These are phyloP conservation scores for Hirsutella thompsonii DNA, from an alignment of 2,329 filamentous ascomycete genomes.

Conservation along the genomic window DNA sequence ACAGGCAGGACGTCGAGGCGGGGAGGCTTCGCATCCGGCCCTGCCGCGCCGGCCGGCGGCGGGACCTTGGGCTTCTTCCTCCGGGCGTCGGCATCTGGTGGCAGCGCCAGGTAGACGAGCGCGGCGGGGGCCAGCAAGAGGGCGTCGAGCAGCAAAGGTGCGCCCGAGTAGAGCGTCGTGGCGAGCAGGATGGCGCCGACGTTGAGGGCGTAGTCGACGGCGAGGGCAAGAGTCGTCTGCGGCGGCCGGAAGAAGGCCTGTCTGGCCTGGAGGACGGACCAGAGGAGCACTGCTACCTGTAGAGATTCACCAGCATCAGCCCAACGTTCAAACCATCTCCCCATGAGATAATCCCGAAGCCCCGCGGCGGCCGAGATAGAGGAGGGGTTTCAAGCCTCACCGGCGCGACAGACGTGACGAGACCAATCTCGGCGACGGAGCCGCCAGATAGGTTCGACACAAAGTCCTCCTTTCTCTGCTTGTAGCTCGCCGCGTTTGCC, in stretches of 20 bases:
- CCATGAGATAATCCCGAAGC: too few species aligned
- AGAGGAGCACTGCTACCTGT: conserved; percentile 71
- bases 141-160: conserved; percentile 59
- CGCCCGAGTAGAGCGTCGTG: conserved; percentile 69
- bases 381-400: conserved; percentile 33
- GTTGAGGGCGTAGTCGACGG: conserved; percentile 81
- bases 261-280: conserved; percentile 77
- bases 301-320: too few species aligned
- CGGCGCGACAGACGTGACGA: conserved; percentile 71
- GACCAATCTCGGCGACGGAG: conserved; percentile 72
- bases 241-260: conserved; percentile 73
- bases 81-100: conserved; percentile 19
- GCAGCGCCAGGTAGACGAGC: conserved; percentile 45
- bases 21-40: conserved; percentile 9
- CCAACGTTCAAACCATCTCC: too few species aligned
- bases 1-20: conserved; percentile 47
- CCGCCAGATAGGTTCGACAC: conserved; percentile 86
- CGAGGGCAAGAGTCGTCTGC: conserved; percentile 53
- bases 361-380: not conserved
- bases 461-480: conserved; percentile 86
- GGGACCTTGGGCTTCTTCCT: conserved; percentile 36
- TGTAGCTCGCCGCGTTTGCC: conserved; percentile 48
- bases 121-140: conserved; percentile 62
- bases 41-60: conserved; percentile 25
- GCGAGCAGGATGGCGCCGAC: conserved; percentile 71